Conservation (phyloP, 768 basidiomycete genomes). For the Boletus tylopilopsis region DNA sequence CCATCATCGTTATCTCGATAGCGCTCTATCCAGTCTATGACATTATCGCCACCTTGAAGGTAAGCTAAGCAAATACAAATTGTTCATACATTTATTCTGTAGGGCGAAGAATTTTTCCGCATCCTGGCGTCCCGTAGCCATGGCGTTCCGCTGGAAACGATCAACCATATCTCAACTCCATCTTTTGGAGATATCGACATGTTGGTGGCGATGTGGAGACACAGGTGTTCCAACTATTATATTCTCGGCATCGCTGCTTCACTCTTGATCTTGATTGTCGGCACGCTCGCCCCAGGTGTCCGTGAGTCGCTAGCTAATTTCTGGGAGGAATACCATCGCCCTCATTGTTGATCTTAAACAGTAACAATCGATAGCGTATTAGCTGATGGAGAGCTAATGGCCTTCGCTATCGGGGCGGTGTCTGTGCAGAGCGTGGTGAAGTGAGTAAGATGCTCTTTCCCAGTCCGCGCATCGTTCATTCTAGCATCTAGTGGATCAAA, state of each 20-base stretch:
- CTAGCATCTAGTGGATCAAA: slow-evolving; percentile 4
- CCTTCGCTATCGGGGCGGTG: slow-evolving; percentile 23
- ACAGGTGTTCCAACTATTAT: slow-evolving; percentile 22
- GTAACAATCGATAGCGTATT: slow-evolving; percentile 23
- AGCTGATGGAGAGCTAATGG: slow-evolving; percentile 20
- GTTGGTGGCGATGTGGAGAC: slow-evolving; percentile 15
- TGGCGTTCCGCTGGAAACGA: slow-evolving; percentile 22
- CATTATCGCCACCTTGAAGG: slow-evolving; percentile 18
- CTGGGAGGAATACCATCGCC: too few species aligned
- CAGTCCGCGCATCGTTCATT: neutral
- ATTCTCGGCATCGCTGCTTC: slow-evolving; percentile 14
- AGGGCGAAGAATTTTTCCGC: slow-evolving; percentile 31
- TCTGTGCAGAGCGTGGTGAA: slow-evolving; percentile 23
- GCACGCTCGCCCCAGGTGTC: slow-evolving; percentile 23
- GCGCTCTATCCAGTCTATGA: slow-evolving; percentile 24
- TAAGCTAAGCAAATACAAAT: neutral
- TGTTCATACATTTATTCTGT: neutral
- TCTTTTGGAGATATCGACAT: slow-evolving; percentile 17
- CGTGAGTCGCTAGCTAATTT: slow-evolving; percentile 14
- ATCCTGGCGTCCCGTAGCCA: slow-evolving; percentile 6
- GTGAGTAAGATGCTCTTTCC: slow-evolving; percentile 4
- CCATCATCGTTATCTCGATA: slow-evolving; percentile 28
- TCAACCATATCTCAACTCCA: slow-evolving; percentile 23
- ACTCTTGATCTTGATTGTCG: slow-evolving; percentile 17
- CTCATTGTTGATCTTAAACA: neutral